A percentile compares a stretch with the other conserved stretches of the same genome.
Evolutionary conservation across 1,139 yeast genomes (phyloP).

Genomic region (Suhomyces terraborum): DNA sequence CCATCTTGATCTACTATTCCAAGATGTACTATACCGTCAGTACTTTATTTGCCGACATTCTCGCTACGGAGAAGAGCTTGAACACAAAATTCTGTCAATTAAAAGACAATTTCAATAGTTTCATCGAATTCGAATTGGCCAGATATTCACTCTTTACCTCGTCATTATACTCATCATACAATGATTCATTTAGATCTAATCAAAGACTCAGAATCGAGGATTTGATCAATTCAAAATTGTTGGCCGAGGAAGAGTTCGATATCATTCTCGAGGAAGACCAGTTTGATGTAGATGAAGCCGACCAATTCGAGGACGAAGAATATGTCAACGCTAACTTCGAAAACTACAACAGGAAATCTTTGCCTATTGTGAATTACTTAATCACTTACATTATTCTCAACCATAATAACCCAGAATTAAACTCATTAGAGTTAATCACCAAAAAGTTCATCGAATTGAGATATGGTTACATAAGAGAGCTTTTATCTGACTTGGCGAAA

Average conservation of each 20-base stretch:
- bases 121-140: slow-evolving; percentile 32
- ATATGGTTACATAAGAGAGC: slow-evolving; percentile 6
- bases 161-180: slow-evolving; percentile 13
- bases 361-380: slow-evolving; percentile 39
- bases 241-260: slow-evolving; percentile 22
- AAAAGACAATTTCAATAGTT: slow-evolving; percentile 26
- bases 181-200: slow-evolving; percentile 21
- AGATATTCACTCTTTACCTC: slow-evolving; percentile 19
- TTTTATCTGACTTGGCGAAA: slow-evolving; percentile 2
- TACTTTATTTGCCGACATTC: slow-evolving; percentile 24
- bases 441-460: slow-evolving; percentile 32
- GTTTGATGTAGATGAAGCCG: slow-evolving; percentile 15
- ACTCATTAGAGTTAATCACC: slow-evolving; percentile 24
- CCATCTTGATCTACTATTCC: slow-evolving; percentile 36
- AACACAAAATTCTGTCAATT: slow-evolving; percentile 24
- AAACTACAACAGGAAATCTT: slow-evolving; percentile 24
- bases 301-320: slow-evolving; percentile 16
- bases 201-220: slow-evolving; percentile 18
- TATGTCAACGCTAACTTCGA: slow-evolving; percentile 15
- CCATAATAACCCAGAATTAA: slow-evolving; percentile 20
- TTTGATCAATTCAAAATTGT: slow-evolving; percentile 4
- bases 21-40: slow-evolving; percentile 39
- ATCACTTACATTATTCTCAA: slow-evolving; percentile 36
- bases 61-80: slow-evolving; percentile 22
- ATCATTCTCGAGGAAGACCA: slow-evolving; percentile 17